Evolutionary conservation across 2,329 filamentous ascomycete species (phyloP).

Genomic region (Gliomastix tumulicola): DNA sequence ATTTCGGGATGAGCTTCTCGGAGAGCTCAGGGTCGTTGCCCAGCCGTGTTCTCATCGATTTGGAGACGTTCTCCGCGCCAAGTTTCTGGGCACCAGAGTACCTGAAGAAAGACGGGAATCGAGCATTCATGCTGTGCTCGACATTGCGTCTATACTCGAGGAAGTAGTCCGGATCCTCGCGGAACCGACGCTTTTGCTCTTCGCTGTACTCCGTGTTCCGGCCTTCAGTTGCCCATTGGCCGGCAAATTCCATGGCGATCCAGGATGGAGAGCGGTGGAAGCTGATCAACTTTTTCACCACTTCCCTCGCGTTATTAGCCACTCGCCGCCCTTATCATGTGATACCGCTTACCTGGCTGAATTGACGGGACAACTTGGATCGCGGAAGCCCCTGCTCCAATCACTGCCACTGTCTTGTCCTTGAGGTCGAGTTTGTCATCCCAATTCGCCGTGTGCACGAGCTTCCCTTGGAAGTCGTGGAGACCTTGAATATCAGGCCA

Average conservation of each 20-base stretch:
- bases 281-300: conserved; percentile 29
- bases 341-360: background rate
- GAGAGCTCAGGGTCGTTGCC: background rate
- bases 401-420: conserved; percentile 19
- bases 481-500: conserved; percentile 38
- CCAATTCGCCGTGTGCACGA: conserved; percentile 36
- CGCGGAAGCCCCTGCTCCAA: conserved; percentile 22
- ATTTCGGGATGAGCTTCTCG: background rate
- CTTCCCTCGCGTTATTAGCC: too few relatives aligned
- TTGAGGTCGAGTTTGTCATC: conserved; percentile 14
- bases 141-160: conserved; percentile 6
- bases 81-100: too few relatives aligned
- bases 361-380: conserved; percentile 20
- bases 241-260: too few relatives aligned
- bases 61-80: too few relatives aligned
- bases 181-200: too few relatives aligned
- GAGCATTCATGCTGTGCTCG: background rate
- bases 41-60: too few relatives aligned
- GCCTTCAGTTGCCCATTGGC: too few relatives aligned
- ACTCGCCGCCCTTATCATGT: too few relatives aligned
- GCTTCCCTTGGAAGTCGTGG: conserved; percentile 33
- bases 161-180: conserved; percentile 23
- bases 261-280: conserved; percentile 34
- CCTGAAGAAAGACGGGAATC: too few relatives aligned
- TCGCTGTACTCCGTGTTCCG: too few relatives aligned